Conservation (phyloP, 106 monocot genomes). For the Cymbidium sinense region DNA sequence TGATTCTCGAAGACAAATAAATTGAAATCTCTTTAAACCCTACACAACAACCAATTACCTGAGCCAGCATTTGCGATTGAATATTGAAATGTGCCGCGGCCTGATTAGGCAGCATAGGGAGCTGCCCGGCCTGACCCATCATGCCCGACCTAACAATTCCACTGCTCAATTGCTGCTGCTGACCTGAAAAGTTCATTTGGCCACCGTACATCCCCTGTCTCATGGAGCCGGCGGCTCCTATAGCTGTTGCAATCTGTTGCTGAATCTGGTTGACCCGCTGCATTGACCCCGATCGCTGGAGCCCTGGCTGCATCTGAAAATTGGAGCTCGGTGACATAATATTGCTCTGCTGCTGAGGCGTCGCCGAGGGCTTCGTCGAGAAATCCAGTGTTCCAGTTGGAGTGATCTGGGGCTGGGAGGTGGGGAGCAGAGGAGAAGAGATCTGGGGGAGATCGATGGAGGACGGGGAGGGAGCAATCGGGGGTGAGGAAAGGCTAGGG, state of each 20-base stretch:
- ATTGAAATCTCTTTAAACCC: not conserved
- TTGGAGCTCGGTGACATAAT: not conserved
- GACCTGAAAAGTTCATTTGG: constrained; percentile 36
- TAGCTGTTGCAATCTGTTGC: constrained; percentile 51
- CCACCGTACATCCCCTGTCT: constrained; percentile 20
- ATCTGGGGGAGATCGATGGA: constrained; percentile 12
- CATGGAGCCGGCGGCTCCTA: constrained; percentile 18
- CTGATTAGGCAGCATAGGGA: constrained; percentile 65
- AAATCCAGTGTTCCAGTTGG: not conserved
- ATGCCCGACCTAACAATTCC: constrained; percentile 37
- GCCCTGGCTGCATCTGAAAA: constrained; percentile 7
- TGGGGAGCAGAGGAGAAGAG: not conserved
- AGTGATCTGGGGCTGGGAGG: constrained; percentile 1
- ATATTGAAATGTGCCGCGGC: constrained; percentile 52
- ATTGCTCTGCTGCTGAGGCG: constrained; percentile 6
- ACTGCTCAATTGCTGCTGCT: constrained; percentile 20
- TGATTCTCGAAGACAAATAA: not conserved
- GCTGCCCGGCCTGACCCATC: constrained; percentile 54
- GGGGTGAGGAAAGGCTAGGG: constrained; percentile 1
- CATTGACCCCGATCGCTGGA: constrained; percentile 3
- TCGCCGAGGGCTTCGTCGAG: not conserved
- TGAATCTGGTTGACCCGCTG: constrained; percentile 34
- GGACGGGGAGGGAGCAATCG: constrained; percentile 1
- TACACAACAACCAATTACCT: constrained; percentile 27
- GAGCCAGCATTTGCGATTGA: constrained; percentile 66